Evolutionary conservation across 179 eudicot genomes (phyloP).

Genomic region (Beta corolliflora): DNA sequence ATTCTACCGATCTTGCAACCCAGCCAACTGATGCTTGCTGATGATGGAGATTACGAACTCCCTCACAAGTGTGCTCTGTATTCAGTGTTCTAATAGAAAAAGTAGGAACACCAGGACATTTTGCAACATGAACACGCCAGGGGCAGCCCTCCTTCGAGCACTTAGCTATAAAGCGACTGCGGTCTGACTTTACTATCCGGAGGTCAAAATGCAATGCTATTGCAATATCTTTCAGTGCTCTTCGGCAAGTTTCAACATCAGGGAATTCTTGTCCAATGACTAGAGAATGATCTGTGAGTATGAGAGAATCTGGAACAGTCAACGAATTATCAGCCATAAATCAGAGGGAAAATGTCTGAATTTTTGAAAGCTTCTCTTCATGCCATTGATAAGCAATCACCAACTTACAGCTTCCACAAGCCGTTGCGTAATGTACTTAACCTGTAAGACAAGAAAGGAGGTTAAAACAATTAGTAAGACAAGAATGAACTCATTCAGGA

Average conservation of each 20-base stretch:
- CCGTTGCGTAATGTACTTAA: neutral
- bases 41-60: slow-evolving; percentile 82
- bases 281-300: slow-evolving; percentile 39
- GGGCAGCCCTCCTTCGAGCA: slow-evolving; percentile 92
- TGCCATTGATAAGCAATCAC: slow-evolving; percentile 16
- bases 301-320: slow-evolving; percentile 29
- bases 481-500: neutral
- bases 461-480: neutral
- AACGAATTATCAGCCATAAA: slow-evolving; percentile 39
- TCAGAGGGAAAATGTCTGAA: slow-evolving; percentile 7
- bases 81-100: slow-evolving; percentile 82
- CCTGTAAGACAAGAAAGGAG: slow-evolving; percentile 7
- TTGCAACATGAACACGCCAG: slow-evolving; percentile 94
- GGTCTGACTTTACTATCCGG: slow-evolving; percentile 88
- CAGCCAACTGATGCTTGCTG: slow-evolving; percentile 99
- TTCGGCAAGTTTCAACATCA: slow-evolving; percentile 81
- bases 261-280: slow-evolving; percentile 79
- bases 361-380: slow-evolving; percentile 26
- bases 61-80: slow-evolving; percentile 80
- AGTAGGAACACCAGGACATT: slow-evolving; percentile 80
- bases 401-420: neutral
- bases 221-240: slow-evolving; percentile 79
- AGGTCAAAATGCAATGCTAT: slow-evolving; percentile 92
- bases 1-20: slow-evolving; percentile 94
- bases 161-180: slow-evolving; percentile 89